Percentiles rank a stretch among this genome's conserved stretches.
phyloP scores from a whole-genome alignment of 805 yeast genomes.

The Wickerhamomyces xylosicus region DNA sequence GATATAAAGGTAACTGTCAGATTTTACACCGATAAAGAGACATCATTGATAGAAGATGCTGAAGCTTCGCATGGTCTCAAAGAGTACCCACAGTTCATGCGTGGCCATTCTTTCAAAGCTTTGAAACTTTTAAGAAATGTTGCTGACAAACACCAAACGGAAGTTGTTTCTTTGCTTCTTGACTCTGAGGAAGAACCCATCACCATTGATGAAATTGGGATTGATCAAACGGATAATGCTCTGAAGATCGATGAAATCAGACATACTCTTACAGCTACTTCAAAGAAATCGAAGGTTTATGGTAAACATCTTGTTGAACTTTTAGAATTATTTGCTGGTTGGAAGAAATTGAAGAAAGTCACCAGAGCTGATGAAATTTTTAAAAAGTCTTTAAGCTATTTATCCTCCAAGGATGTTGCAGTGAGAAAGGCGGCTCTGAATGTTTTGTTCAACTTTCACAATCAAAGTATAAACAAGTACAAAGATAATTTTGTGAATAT shows the following conservation, averaged over 20 bases:
- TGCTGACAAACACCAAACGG: slow-evolving; percentile 54
- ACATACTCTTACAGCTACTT: neutral
- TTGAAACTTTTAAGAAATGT: slow-evolving; percentile 49
- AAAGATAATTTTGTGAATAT: slow-evolving; percentile 63
- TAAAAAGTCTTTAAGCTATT: slow-evolving; percentile 38
- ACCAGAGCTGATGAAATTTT: slow-evolving; percentile 43
- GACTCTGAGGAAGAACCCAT: no score
- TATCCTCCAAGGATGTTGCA: slow-evolving; percentile 50
- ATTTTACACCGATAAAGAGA: slow-evolving; percentile 5
- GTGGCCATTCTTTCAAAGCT: slow-evolving; percentile 48
- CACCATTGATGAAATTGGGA: no score
- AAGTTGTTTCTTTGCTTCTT: slow-evolving; percentile 49
- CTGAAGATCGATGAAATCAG: no score
- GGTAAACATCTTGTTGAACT: slow-evolving; percentile 46
- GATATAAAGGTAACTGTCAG: slow-evolving; percentile 4
- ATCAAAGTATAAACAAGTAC: slow-evolving; percentile 51
- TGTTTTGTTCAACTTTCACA: slow-evolving; percentile 56
- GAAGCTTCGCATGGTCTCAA: slow-evolving; percentile 7
- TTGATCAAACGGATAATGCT: no score
- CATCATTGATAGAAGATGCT: slow-evolving; percentile 6
- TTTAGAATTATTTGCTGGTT: slow-evolving; percentile 50
- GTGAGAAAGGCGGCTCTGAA: slow-evolving; percentile 67
- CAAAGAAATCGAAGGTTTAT: slow-evolving; percentile 26
- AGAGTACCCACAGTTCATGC: slow-evolving; percentile 13
- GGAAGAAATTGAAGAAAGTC: slow-evolving; percentile 52